Evolutionary conservation across 306 rosid species (phyloP).

Genomic region (Cicer chorassanicum): DNA sequence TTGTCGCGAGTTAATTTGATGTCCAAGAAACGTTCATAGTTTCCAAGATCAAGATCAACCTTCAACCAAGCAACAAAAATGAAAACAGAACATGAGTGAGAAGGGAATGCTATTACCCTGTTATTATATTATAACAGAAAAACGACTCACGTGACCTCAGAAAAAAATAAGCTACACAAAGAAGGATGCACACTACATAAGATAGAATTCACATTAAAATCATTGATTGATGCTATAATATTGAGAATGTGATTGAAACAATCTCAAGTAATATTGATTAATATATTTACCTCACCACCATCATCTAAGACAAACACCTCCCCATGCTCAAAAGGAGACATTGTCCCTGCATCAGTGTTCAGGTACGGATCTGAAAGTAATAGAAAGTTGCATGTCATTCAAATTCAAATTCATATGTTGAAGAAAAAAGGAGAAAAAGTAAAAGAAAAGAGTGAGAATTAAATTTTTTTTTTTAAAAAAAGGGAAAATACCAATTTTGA

Average conservation of each 20-base stretch:
- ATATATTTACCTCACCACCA: conserved; percentile 75
- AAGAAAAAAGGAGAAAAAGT: background rate
- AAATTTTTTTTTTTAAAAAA: background rate
- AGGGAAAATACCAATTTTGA: conserved; percentile 71
- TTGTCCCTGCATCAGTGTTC: conserved; percentile 86
- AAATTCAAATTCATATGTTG: no score
- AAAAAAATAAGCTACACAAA: conserved; percentile 3
- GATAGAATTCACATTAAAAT: conserved; percentile 7
- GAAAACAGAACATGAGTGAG: conserved; percentile 24
- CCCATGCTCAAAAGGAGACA: conserved; percentile 93
- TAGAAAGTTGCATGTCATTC: background rate
- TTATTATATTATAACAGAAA: conserved; percentile 14
- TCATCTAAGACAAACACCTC: conserved; percentile 88
- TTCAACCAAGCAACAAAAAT: conserved; percentile 44
- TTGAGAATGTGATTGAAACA: conserved; percentile 2
- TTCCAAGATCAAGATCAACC: conserved; percentile 94
- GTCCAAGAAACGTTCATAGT: conserved; percentile 80
- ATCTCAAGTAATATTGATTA: conserved; percentile 9
- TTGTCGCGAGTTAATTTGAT: conserved; percentile 64
- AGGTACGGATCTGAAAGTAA: conserved; percentile 73
- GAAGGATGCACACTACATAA: conserved; percentile 1
- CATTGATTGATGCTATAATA: background rate
- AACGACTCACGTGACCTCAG: conserved; percentile 5
- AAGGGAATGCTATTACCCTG: conserved; percentile 25
- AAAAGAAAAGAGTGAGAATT: conserved; percentile 1